Percentiles rank a stretch among this genome's conserved stretches.
Conservation (phyloP, 208 protist genomes). For the Leishmania major region DNA sequence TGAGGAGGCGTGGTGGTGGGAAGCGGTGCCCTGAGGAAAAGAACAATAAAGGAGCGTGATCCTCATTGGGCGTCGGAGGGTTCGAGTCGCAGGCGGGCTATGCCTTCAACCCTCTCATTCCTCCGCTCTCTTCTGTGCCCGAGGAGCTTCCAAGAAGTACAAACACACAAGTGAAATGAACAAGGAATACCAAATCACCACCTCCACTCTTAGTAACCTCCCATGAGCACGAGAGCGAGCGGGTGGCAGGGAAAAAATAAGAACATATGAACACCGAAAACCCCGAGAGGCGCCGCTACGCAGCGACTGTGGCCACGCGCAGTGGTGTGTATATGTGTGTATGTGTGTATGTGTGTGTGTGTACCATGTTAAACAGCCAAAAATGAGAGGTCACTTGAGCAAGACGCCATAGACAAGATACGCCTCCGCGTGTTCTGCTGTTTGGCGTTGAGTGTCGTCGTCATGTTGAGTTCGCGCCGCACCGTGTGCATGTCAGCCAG, state of each 20-base stretch:
- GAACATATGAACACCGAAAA: neutral
- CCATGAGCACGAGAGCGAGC: neutral
- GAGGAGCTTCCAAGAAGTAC: neutral
- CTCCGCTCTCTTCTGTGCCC: neutral
- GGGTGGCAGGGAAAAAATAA: neutral
- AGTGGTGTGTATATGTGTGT: neutral
- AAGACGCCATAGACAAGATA: conserved; percentile 1
- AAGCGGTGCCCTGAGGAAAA: neutral
- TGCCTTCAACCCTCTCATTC: neutral
- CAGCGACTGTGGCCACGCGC: neutral
- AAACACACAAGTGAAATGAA: neutral
- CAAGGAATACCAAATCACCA: neutral
- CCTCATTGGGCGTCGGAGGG: neutral
- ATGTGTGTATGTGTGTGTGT: neutral
- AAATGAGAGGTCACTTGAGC: conserved; percentile 30
- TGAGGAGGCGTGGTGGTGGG: neutral
- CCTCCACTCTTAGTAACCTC: neutral
- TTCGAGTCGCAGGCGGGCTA: no score
- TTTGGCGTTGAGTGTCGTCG: conserved; percentile 4
- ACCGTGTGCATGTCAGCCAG: conserved; percentile 11
- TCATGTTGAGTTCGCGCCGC: conserved; percentile 19
- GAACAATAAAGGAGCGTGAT: neutral
- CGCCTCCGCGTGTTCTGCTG: conserved; percentile 8
- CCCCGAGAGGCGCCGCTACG: neutral
- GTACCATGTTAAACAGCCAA: neutral